Conservation (phyloP, 306 rosid genomes). For the Canavalia gladiata region DNA sequence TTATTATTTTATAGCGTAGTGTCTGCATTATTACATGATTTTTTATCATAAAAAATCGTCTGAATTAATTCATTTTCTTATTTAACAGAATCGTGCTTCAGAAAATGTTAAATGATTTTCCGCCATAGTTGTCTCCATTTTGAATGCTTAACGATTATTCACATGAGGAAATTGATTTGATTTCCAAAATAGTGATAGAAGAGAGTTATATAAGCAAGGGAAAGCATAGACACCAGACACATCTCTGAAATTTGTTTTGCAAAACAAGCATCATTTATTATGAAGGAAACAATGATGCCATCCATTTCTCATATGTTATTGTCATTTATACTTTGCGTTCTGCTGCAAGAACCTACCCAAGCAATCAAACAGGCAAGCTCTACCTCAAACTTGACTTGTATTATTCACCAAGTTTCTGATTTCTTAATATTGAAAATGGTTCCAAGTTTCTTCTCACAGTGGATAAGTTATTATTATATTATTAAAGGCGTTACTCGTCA, state of each 20-base stretch:
- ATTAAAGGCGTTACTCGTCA: neutral
- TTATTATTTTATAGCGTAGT: no score
- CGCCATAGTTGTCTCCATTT: no score
- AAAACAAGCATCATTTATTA: neutral
- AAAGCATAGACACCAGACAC: neutral
- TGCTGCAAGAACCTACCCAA: conserved; percentile 44
- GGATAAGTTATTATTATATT: neutral
- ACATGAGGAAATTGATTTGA: neutral
- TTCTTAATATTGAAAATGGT: neutral
- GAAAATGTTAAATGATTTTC: no score
- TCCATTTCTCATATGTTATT: conserved; percentile 29
- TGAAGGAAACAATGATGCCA: conserved; percentile 44
- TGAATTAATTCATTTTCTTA: no score
- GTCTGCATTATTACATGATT: no score
- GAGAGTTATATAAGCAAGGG: conserved; percentile 18
- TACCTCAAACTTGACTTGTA: neutral
- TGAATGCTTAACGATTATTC: no score
- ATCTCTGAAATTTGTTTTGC: neutral
- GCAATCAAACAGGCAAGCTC: conserved; percentile 59
- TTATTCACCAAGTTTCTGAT: neutral
- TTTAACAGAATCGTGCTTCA: no score
- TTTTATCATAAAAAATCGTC: no score
- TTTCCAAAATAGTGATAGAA: neutral
- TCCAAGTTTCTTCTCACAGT: neutral
- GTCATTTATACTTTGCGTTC: conserved; percentile 47